Evolutionary conservation across 2,329 filamentous ascomycete species (phyloP).

Genomic region (Aspergillus aculeatinus): DNA sequence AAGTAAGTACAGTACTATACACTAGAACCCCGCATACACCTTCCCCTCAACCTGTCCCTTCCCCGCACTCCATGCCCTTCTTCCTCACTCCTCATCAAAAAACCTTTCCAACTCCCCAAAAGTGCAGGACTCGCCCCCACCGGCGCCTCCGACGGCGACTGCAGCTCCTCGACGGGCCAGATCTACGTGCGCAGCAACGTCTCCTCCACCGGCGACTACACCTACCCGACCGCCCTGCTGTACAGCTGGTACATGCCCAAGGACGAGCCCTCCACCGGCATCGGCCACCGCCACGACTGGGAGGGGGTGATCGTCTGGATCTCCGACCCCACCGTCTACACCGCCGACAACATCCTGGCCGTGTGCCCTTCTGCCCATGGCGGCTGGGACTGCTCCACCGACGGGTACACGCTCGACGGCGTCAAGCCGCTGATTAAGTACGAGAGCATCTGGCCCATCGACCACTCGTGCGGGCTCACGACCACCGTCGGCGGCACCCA

Average conservation of each 20-base stretch:
- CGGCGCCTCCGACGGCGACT: conserved; percentile 42
- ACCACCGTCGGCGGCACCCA: conserved; percentile 44
- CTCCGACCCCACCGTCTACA: conserved; percentile 33
- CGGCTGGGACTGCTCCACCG: conserved; percentile 46
- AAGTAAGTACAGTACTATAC: conserved; percentile 41
- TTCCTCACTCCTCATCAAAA: too few relatives aligned
- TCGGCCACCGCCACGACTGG: conserved; percentile 58
- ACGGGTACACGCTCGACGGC: conserved; percentile 42
- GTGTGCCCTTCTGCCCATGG: conserved; percentile 56
- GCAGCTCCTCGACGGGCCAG: conserved; percentile 50
- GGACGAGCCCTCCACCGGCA: conserved; percentile 44
- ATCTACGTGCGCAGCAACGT: conserved; percentile 48
- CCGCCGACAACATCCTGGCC: conserved; percentile 46
- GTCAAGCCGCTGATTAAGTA: conserved; percentile 51
- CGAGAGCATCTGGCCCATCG: conserved; percentile 48
- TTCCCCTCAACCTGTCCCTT: not conserved
- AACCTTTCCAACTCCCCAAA: not conserved
- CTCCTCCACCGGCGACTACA: not conserved
- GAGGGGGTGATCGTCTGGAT: conserved; percentile 57
- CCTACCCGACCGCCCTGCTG: conserved; percentile 48
- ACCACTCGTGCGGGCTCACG: conserved; percentile 49
- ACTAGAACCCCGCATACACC: not conserved
- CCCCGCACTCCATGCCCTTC: not conserved
- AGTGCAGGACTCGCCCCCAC: conserved; percentile 45
- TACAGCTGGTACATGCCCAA: conserved; percentile 56